A percentile compares a stretch with the other conserved stretches of the same genome.
Conservation (phyloP, 768 basidiomycete species). For the Termitomyces sp. region DNA sequence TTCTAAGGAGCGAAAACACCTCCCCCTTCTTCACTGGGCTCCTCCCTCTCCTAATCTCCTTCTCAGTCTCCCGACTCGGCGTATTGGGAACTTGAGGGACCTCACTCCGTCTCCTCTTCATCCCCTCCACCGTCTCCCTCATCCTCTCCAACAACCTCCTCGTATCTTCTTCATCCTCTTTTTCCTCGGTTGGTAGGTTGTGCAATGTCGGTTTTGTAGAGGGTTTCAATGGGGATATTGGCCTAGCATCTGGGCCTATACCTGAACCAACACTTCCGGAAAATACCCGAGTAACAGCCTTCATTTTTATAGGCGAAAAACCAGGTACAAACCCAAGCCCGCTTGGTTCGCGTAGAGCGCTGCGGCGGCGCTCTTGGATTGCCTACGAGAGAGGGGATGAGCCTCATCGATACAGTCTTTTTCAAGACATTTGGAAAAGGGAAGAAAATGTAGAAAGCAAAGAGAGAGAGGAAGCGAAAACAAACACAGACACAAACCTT, state of each 20-base stretch:
- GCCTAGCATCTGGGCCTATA: neutral
- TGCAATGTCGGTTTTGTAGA: neutral
- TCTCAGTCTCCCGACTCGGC: neutral
- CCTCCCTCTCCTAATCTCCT: neutral
- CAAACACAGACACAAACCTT: constrained; percentile 21
- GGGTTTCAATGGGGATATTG: constrained; percentile 1
- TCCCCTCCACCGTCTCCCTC: constrained; percentile 42
- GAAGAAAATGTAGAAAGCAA: too few species aligned
- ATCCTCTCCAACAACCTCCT: constrained; percentile 38
- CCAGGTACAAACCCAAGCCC: constrained; percentile 52
- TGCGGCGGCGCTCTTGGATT: constrained; percentile 57
- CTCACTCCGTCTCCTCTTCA: constrained; percentile 39
- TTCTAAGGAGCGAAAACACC: neutral
- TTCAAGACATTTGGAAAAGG: neutral
- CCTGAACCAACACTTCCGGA: neutral
- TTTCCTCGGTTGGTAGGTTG: neutral
- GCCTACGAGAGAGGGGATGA: constrained; percentile 28
- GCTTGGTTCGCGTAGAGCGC: constrained; percentile 44
- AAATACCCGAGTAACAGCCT: neutral
- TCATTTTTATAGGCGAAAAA: constrained; percentile 17
- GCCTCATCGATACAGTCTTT: neutral
- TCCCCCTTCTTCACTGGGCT: neutral
- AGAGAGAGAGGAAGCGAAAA: neutral
- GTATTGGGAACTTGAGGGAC: constrained; percentile 12
- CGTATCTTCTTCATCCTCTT: constrained; percentile 33